Evolutionary conservation across 371 early-diverging fungal species (phyloP), one percentile per base, ranked within the genome.

Genomic region (Mucor plumbeus): DNA sequence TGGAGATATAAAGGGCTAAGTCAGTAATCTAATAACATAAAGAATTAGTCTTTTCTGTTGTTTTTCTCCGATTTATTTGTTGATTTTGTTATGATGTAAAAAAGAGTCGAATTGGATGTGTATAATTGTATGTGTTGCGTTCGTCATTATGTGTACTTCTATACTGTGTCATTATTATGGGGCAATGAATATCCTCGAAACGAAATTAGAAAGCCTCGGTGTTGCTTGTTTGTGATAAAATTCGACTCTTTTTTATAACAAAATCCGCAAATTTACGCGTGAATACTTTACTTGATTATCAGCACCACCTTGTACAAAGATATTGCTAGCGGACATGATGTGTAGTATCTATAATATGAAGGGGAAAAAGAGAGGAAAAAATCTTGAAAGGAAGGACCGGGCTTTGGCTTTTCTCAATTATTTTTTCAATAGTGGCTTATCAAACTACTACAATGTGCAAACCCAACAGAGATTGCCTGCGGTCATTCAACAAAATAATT

Each of bases 1-100:
- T 76, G 73, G 87, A 80, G 71, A 88, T 86, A 62, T 86, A 86
- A 55, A 77, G 74, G 63, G 87, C 83, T 65, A 86, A 73, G 70
- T 88, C 88, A 61, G 69, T 72, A 74, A 82, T 83, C 88, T 88
- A 80, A 9, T 33, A 31, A 54, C 14, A 26, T 31, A 54, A n/a
- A 4, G 4, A 9, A 31, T 33, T 33, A 54, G 54, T 54, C 38
- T 9, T 26, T 21, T 10, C 21, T 48, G 48, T 48, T 9, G 15
- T n/a, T 17, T 17, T 21, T 9, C 1, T n/a, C 44, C 39, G 33
- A 8, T 31, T 40, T 10, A 36, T 40, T n/a, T 59, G 15, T 47
- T 19, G 15, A 6, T 33, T 63, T 3, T 33, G 9, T 31, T 34
- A 15, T 14, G 8, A 33, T 33, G 26, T 9, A 33, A 48, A 7